These are phyloP conservation scores for Rhizomucor miehei DNA, from an alignment of 371 early-diverging fungal genomes.

Conservation along the genomic window DNA sequence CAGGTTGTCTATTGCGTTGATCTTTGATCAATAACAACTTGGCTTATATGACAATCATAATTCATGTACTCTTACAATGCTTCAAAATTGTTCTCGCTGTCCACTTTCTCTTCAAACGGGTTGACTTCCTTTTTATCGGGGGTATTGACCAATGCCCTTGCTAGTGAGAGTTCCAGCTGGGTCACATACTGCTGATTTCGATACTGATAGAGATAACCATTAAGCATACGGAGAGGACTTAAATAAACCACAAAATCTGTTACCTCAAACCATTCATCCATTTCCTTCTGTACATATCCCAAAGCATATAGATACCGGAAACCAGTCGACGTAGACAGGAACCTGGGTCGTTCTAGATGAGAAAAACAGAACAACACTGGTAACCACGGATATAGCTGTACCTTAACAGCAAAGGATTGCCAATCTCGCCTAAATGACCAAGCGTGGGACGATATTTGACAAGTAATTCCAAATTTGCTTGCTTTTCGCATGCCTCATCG, in stretches of 20 bases:
- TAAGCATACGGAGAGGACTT: no score
- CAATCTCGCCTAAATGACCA: constrained; percentile 73
- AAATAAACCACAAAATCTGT: no score
- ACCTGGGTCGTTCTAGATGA: constrained; percentile 23
- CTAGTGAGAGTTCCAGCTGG: constrained; percentile 72
- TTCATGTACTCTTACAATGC: constrained; percentile 22
- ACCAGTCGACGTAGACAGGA: constrained; percentile 72
- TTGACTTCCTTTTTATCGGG: constrained; percentile 38
- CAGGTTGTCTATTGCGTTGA: constrained; percentile 33
- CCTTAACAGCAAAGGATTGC: constrained; percentile 66
- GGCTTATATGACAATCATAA: background rate
- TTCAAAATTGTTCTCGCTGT: constrained; percentile 48
- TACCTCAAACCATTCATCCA: constrained; percentile 85
- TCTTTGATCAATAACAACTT: background rate
- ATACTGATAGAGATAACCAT: constrained; percentile 49
- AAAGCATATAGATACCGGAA: constrained; percentile 69
- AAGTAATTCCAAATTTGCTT: constrained; percentile 62
- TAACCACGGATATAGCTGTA: no score
- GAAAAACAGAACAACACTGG: no score
- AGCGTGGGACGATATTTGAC: constrained; percentile 70
- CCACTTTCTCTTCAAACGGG: constrained; percentile 50
- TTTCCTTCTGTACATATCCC: constrained; percentile 75
- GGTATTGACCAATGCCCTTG: constrained; percentile 56
- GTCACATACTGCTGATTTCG: constrained; percentile 80
- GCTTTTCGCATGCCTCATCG: constrained; percentile 71